Evolutionary conservation across 1,284 basidiomycete genomes (phyloP), one percentile per base, ranked within the genome.

Genomic region (Malassezia sp.): DNA sequence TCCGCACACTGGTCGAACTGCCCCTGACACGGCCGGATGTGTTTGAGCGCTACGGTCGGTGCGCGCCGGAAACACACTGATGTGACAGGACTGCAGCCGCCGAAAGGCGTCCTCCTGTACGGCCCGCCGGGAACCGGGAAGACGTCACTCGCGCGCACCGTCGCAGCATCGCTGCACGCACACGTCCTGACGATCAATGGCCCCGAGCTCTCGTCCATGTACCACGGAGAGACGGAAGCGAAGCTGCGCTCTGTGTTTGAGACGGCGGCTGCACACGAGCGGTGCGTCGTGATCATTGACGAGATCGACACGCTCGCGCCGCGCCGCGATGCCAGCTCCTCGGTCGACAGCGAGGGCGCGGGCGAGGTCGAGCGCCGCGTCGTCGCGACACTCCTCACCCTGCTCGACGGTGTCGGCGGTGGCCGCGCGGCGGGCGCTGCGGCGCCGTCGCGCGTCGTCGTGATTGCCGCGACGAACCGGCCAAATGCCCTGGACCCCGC

Each of bases 401-500:
- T 95, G 53, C 80, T 99, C 73, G 93, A 97, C 70, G 93, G 93
- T 1, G 84, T 99, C 76, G 56, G 49, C 1, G 17, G 30, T 4
- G 32, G 7, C 22, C 20, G 20, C n/a, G n/a, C 37, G 15, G 46
- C 38, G 20, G 17, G 34, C 15, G 27, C 41, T 49, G 24, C 48
- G 49, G 27, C 14, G 10, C 32, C 24, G 20, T 23, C 32, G 15
- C 80, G 83, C 47, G 86, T 97, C 4, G 83, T 97, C 3, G 86
- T 99, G 17, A 85, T 99, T 52, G 93, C 87, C 1, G 93, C 93
- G 0, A 97, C 93, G 1, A 97, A 99, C 71, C 76, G 93, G 27
- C 91, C 89, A 3, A 96, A 97, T 68, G 85, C 89, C 4, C 87
- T 99, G 49, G 93, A 99, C 71, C 91, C 90, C 23, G 93, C 93